These are phyloP conservation scores for Adansonia digitata DNA, from an alignment of 345 rosid species.

Conservation along the genomic window DNA sequence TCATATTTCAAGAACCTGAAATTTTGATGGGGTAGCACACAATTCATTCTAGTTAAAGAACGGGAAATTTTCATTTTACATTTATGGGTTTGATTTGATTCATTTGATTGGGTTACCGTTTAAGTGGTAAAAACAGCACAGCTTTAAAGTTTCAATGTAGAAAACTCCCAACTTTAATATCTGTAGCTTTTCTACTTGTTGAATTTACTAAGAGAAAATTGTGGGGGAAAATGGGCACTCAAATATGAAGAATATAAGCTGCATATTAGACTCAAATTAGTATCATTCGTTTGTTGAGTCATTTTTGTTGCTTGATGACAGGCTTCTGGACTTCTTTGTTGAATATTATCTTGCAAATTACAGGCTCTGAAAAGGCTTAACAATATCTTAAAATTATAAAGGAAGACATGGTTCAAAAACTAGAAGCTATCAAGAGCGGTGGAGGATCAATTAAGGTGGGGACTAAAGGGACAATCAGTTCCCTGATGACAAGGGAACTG, in stretches of 20 bases:
- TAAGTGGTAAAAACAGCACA: not conserved
- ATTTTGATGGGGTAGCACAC: not conserved
- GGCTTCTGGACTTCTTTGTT: not conserved
- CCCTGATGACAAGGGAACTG: constrained; percentile 80
- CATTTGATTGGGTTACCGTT: not conserved
- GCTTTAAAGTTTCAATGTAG: not conserved
- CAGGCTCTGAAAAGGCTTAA: constrained; percentile 8
- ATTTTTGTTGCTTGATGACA: not conserved
- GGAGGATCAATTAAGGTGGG: constrained; percentile 90
- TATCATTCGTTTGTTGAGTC: not conserved
- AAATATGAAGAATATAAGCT: not conserved
- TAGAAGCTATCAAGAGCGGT: constrained; percentile 70
- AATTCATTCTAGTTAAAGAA: not conserved
- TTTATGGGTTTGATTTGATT: not conserved
- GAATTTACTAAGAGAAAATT: not conserved
- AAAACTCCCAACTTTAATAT: not conserved
- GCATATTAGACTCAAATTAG: not conserved
- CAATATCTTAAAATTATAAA: constrained; percentile 10
- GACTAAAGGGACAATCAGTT: constrained; percentile 72
- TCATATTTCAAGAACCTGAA: not conserved
- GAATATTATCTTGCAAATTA: not conserved
- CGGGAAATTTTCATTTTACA: not conserved
- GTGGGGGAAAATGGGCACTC: not conserved
- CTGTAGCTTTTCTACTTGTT: not conserved
- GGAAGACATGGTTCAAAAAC: constrained; percentile 65